Evolutionary conservation across 345 rosid genomes (phyloP).

Genomic region (Euphorbia tirucalli): DNA sequence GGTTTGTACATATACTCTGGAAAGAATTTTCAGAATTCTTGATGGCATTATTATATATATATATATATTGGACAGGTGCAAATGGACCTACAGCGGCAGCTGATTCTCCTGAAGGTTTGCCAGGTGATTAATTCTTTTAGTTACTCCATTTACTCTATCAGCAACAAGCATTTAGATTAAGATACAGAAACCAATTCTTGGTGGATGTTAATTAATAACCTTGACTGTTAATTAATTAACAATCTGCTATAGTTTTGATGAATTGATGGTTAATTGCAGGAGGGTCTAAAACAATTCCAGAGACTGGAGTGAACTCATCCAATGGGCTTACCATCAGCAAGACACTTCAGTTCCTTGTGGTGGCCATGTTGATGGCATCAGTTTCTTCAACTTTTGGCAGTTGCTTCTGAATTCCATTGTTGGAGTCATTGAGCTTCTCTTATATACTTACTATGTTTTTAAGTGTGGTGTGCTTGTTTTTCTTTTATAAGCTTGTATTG

Average conservation of each 20-base stretch:
- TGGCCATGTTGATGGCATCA: slow-evolving; percentile 22
- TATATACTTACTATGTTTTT: not conserved
- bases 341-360: slow-evolving; percentile 22
- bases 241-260: too few relatives aligned
- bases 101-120: slow-evolving; percentile 27
- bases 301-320: slow-evolving; percentile 5
- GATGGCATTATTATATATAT: not conserved
- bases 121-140: slow-evolving; percentile 6
- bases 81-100: slow-evolving; percentile 5
- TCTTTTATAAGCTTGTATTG: too few relatives aligned
- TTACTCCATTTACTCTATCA: not conserved
- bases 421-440: slow-evolving; percentile 1
- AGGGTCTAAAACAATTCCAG: slow-evolving; percentile 24
- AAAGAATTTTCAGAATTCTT: too few relatives aligned
- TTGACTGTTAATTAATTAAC: not conserved
- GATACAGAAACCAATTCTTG: too few relatives aligned
- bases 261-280: not conserved
- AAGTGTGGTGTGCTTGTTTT: slow-evolving; percentile 5
- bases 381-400: slow-evolving; percentile 16
- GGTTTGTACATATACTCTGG: too few relatives aligned
- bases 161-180: too few relatives aligned
- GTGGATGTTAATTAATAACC: too few relatives aligned
- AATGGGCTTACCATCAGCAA: not conserved
- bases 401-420: slow-evolving; percentile 19
- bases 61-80: slow-evolving; percentile 12